Evolutionary conservation across 225 moss, liverwort and hornwort genomes (phyloP).

Genomic region (Sphagnum contortum): DNA sequence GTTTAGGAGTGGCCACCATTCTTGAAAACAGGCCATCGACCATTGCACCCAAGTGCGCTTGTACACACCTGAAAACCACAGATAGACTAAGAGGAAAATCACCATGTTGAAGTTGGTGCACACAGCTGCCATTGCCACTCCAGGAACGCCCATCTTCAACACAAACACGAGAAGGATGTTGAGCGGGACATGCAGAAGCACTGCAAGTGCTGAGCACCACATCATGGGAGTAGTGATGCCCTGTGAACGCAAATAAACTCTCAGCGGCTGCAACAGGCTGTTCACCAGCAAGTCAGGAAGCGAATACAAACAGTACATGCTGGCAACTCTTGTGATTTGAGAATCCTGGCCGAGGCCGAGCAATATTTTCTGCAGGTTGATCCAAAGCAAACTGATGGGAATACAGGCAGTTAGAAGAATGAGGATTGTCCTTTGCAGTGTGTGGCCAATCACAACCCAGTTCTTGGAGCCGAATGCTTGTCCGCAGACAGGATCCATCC

Average conservation of each 20-base stretch:
- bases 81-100: slow-evolving; percentile 47
- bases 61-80: slow-evolving; percentile 60
- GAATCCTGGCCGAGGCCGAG: slow-evolving; percentile 54
- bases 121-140: slow-evolving; percentile 74
- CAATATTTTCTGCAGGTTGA: slow-evolving; percentile 59
- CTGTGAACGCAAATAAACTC: slow-evolving; percentile 77
- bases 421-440: slow-evolving; percentile 73
- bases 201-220: slow-evolving; percentile 64
- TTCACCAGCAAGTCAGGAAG: slow-evolving; percentile 74
- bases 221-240: slow-evolving; percentile 77
- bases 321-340: slow-evolving; percentile 60
- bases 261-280: slow-evolving; percentile 67
- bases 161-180: slow-evolving; percentile 64
- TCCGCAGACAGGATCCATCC: slow-evolving; percentile 82
- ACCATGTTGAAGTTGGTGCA: slow-evolving; percentile 89
- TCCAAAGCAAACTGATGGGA: slow-evolving; percentile 72
- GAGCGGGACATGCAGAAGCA: slow-evolving; percentile 58
- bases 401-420: slow-evolving; percentile 62
- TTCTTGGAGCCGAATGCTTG: slow-evolving; percentile 77
- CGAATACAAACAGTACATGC: slow-evolving; percentile 63
- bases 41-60: slow-evolving; percentile 66
- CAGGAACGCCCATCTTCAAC: slow-evolving; percentile 57
- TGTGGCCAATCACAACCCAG: slow-evolving; percentile 61
- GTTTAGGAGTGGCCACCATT: slow-evolving; percentile 68
- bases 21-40: slow-evolving; percentile 43